Base-by-base conservation (phyloP, 1,284 basidiomycete species). In the Omphalotus olearius region DNA sequence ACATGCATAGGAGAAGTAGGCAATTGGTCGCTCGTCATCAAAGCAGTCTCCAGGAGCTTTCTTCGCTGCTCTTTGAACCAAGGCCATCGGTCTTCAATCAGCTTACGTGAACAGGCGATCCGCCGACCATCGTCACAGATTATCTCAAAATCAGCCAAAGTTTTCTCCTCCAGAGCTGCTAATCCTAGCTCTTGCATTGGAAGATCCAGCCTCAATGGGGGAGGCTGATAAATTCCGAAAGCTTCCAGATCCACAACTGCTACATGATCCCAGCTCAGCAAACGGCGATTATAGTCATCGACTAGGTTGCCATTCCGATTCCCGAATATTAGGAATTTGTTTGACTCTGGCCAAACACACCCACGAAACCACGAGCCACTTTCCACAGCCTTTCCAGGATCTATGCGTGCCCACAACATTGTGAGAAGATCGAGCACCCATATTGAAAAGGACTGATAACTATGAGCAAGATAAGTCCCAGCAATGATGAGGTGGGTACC, bases 191-290 rank as follows among this genome's bases (percentile, higher is more conserved):
- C 82, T 62, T 90, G 88, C 73, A 88, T 82, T 0, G 79, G 74
- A 17, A 89, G 69, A 55, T 86, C 82, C 41, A 92, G 70, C 49
- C 76, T 75, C n/a, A 83, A 72, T 11, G 74, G 66, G 0, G 93
- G 93, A 0, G 92, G 89, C 57, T 89, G 88, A 64, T 97, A 96
- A 59, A 97, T 91, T 2, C 93, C 94, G 62, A 92, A 95, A 0
- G 93, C 88, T 69, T 97, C 94, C 35, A 97, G 75, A 63, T 95
- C 92, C 55, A 97, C 82, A 52, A 93, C 84, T 2, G 91, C 91
- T 51, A 96, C 81, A 62, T 98, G 89, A 57, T 93, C 88, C 82
- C 92, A 94, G 62, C 90, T 93, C 58, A 94, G 82, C 4, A 95
- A 77, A 18, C 92, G 85, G 43, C 89, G 83, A 64, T 93, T 93